Base-by-base conservation (phyloP, 345 rosid species). In the Populus nigra region DNA sequence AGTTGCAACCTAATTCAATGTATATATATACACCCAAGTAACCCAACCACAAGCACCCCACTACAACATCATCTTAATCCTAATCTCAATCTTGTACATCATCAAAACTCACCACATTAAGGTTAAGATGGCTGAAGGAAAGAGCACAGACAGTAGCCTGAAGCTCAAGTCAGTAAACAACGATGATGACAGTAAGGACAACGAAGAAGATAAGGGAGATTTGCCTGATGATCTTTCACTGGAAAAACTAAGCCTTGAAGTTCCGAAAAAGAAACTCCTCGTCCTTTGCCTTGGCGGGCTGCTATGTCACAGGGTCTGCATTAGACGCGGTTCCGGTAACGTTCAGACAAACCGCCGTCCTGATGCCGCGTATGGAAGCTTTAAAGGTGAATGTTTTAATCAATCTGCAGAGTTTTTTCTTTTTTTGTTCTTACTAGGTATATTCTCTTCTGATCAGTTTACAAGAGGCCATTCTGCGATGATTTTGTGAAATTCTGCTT, bases 401-500 rank as follows among this genome's bases (percentile, higher is more conserved):
- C 45, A 5, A 33, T 35, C 7, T 31, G 17, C 22, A 5, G 35
- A 2, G 16, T 11, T 3, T 55, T 9, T 67, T 2, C 5, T 8
- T 67, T 17, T 17, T 23, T n/a, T 36, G 13, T 22, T 38, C 9
- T 29, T 72, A 23, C 31, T 63, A 31, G 1, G 20, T 22, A 41
- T 41, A 9, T 59, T 16, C 20, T 62, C 59, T 45, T 12, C 50
- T 45, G 50, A 45, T 45, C 79, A 89, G 89, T 89, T 59, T 89
- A 78, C 68, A 89, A 80, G 81, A 83, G 90, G 73, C 88, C 91
- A 23, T 80, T 81, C 75, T 78, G 82, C 25, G 84, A 79, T 10
- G 88, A 83, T 0, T 88, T 88, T 11, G 33, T 89, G 35, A 77
- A 77, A 67, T 87, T 89, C 11, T 84, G 89, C 62, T 80, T 88